These are phyloP conservation scores for Cokeromyces recurvatus DNA, from an alignment of 371 early-diverging fungal species.

Conservation along the genomic window DNA sequence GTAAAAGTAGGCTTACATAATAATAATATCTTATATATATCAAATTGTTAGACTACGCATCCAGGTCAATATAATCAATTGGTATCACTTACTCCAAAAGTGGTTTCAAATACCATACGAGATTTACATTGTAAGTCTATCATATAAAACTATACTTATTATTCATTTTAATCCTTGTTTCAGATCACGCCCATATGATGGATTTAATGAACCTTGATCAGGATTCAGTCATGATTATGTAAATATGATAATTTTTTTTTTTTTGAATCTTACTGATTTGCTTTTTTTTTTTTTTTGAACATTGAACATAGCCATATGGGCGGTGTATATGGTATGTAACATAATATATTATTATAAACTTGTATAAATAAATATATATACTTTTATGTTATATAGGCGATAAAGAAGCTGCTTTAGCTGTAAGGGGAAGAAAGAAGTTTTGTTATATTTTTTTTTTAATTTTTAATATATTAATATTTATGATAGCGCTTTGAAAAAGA, in stretches of 20 bases:
- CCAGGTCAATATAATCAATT: constrained; percentile 51
- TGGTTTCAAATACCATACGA: constrained; percentile 29
- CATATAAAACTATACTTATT: background rate
- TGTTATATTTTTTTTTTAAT: too few relatives aligned
- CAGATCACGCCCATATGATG: constrained; percentile 43
- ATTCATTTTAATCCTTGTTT: background rate
- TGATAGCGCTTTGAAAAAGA: constrained; percentile 36
- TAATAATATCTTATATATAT: too few relatives aligned
- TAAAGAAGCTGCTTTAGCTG: constrained; percentile 26
- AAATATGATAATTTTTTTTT: background rate
- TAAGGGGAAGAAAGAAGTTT: constrained; percentile 4
- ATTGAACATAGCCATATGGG: constrained; percentile 52
- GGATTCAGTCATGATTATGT: constrained; percentile 49
- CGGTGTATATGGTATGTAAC: constrained; percentile 36
- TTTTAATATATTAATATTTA: background rate
- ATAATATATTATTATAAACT: too few relatives aligned
- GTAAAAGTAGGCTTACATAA: too few relatives aligned
- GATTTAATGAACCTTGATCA: constrained; percentile 40
- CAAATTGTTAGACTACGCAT: constrained; percentile 30
- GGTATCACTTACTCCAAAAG: constrained; percentile 35
- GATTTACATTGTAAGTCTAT: constrained; percentile 29
- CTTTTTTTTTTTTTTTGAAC: background rate
- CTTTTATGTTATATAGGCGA: constrained; percentile 23
- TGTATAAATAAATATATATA: too few relatives aligned
- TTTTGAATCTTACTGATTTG: background rate